Evolutionary conservation across 495 filamentous ascomycete genomes (phyloP), one percentile per base, ranked within the genome.

Genomic region (Corynascus novoguineensis): DNA sequence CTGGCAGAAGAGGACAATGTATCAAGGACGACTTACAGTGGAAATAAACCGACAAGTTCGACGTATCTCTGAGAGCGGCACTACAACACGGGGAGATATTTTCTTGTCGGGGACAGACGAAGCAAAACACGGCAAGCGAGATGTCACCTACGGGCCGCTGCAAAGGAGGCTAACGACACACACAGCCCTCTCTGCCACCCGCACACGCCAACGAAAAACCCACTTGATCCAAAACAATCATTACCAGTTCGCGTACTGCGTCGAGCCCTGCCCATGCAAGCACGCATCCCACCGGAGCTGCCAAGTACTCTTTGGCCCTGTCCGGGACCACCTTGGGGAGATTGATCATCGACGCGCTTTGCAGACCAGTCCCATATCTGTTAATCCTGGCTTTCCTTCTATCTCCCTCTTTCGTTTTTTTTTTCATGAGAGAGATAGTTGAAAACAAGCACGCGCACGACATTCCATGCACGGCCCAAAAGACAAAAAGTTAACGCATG

Each of bases 211-310:
- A 11, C 0, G 17, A 32, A 41, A 50, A 17, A 64, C 66, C 38
- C 14, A 73, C 70, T 87, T 87, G 68, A 88, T 81, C 81, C 81
- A 88, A 66, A 85, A 88, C 1, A 75, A 75, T 85, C 86, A 89
- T 47, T 85, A 64, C 86, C 86, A 88, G 19, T 72, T 75, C 0
- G 82, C 67, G 24, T 77, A 74, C 42, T 87, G 61, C 0, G 85
- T 80, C 57, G 89, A 77, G 0, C 17, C 71, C 71, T 4, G 69
- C 47, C 14, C 61, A 19, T n/a, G 69, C 69, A 22, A 74, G 28
- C 12, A 68, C 63, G 0, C 65, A 24, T 11, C 69, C 69, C 2
- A 73, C 57, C 14, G 72, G 37, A 4, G 53, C 56, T 3, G 69
- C 71, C 17, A 79, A 70, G 29, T 64, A 64, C 52, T 69, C 64